Base-by-base conservation (phyloP, 208 protist genomes). In the Wallacemonas rigidus region DNA sequence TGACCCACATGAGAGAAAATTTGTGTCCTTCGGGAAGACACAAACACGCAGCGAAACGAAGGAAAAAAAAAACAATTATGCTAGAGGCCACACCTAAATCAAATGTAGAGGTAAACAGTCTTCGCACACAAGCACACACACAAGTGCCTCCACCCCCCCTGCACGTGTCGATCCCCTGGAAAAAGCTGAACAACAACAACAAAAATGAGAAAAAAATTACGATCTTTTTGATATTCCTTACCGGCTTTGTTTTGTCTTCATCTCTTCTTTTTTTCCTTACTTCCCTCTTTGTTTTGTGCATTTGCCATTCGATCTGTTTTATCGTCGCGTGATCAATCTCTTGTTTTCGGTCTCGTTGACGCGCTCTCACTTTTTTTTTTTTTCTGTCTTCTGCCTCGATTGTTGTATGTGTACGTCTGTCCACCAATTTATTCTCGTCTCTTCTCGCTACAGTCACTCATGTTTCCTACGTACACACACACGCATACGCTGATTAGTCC, bases 191-290 rank as follows among this genome's bases (percentile, higher is more conserved):
- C 26, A 26, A 14, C 45, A 50, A 0, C 45, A 50, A 0, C 6
- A 50, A 50, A 50, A 6, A 50, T 50, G 8, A 50, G 45, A 6
- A 6, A 50, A 12, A 14, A 50, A 6, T 50, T 50, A 14, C 43
- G 35, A 15, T 51, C n/a, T 26, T 47, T 44, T 40, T 12, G 17
- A 44, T 5, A 15, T 61, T 47, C 35, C 7, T 71, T 67, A 44
- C 44, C 35, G 0, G 15, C 61, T n/a, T 44, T 43, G 26, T 17
- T 69, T 75, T 15, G 61, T 74, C 14, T 67, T 72, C 44, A 44
- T 38, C 55, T 47, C 39, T 60, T 58, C 43, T 69, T 69, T 69
- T 57, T 69, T 69, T 57, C 41, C 4, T 69, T 57, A 11, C 15
- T n/a, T 39, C 64, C 2, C 9, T 57, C 48, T 58, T 72, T 62